A percentile compares a stretch with the other conserved stretches of the same genome.
These are phyloP conservation scores for Trichophyton rubrum DNA, from an alignment of 2,329 filamentous ascomycete genomes.

Conservation along the genomic window DNA sequence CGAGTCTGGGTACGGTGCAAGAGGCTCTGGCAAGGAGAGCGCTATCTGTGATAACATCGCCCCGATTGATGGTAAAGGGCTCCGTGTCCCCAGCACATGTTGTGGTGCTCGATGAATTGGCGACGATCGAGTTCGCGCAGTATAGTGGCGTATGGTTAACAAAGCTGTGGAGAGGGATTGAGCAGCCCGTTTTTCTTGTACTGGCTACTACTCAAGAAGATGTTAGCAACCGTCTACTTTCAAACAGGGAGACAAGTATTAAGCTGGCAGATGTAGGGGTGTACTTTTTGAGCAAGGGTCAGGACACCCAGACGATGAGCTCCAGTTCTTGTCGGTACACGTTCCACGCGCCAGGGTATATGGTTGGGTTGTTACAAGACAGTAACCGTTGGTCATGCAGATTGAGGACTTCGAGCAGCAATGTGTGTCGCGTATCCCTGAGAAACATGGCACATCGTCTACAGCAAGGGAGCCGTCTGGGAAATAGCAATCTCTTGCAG, in stretches of 20 bases:
- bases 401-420: conserved; percentile 19
- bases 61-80: conserved; percentile 18
- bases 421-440: conserved; percentile 15
- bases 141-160: conserved; percentile 16
- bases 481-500: conserved; percentile 18
- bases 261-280: neutral
- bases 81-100: conserved; percentile 16
- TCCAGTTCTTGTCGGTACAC: conserved; percentile 22
- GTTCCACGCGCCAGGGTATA: conserved; percentile 19
- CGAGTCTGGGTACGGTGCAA: conserved; percentile 3
- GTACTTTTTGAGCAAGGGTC: conserved; percentile 9
- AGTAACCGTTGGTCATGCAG: conserved; percentile 23
- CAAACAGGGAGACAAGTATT: neutral
- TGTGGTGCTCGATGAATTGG: conserved; percentile 4
- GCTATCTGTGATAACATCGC: conserved; percentile 15
- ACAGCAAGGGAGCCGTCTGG: conserved; percentile 16
- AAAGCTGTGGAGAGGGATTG: conserved; percentile 14
- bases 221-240: neutral
- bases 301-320: conserved; percentile 15
- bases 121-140: conserved; percentile 16
- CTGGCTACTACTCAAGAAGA: neutral
- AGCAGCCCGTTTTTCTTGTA: conserved; percentile 10
- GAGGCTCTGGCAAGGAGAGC: conserved; percentile 16
- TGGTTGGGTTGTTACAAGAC: conserved; percentile 16
- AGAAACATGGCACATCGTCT: conserved; percentile 17